Conservation (phyloP, 2,329 filamentous ascomycete species). For the Zymoseptoria crescenta region DNA sequence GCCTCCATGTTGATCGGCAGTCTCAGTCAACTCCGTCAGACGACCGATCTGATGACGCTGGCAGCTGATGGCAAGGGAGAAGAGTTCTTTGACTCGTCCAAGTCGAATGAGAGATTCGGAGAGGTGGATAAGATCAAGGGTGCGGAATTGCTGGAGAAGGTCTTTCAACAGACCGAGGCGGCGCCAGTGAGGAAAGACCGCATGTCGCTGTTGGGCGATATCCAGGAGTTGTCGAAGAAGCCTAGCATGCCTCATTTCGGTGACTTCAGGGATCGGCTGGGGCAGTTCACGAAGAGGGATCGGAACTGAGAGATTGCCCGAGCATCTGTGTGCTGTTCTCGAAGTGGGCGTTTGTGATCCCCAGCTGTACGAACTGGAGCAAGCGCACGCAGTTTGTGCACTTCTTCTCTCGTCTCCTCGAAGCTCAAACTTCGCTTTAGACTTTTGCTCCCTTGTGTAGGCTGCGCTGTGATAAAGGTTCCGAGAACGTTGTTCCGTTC, state of each 20-base stretch:
- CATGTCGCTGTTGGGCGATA: slow-evolving; percentile 15
- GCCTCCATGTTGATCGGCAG: slow-evolving; percentile 85
- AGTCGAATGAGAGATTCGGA: slow-evolving; percentile 86
- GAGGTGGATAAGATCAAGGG: slow-evolving; percentile 88
- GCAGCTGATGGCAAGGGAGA: slow-evolving; percentile 66
- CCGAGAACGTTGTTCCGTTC: too few relatives aligned
- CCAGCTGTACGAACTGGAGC: too few relatives aligned
- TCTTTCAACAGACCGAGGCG: slow-evolving; percentile 11
- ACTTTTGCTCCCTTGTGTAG: too few relatives aligned
- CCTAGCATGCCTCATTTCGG: slow-evolving; percentile 20
- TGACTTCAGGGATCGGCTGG: slow-evolving; percentile 17
- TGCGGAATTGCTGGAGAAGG: slow-evolving; percentile 83
- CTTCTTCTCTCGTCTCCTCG: too few relatives aligned
- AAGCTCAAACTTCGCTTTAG: too few relatives aligned
- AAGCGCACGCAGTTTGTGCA: too few relatives aligned
- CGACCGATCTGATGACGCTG: slow-evolving; percentile 72
- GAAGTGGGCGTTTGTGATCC: too few relatives aligned
- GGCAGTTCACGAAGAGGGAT: slow-evolving; percentile 19
- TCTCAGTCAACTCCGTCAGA: slow-evolving; percentile 88
- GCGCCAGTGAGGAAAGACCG: slow-evolving; percentile 8
- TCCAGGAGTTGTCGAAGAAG: slow-evolving; percentile 17
- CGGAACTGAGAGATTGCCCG: slow-evolving; percentile 2
- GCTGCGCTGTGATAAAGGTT: too few relatives aligned
- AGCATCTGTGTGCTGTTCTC: too few relatives aligned
- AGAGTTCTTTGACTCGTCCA: slow-evolving; percentile 90